phyloP scores from a whole-genome alignment of 208 protist genomes.

The Angomonas ambiguus region DNA sequence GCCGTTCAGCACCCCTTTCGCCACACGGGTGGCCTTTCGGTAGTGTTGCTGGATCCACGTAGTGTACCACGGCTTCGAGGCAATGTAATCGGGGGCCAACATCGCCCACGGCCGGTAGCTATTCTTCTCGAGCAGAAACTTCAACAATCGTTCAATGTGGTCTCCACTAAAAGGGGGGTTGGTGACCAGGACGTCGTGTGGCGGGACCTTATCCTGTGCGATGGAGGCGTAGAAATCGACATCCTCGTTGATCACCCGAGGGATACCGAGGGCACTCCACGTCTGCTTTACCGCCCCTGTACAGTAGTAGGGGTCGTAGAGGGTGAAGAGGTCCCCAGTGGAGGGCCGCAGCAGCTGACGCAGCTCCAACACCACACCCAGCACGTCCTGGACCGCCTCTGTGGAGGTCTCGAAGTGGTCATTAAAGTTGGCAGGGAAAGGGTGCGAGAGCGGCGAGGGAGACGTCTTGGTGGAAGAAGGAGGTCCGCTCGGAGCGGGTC shows the following conservation, averaged over 20 bases:
- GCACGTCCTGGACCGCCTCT: conserved; percentile 48
- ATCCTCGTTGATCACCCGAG: conserved; percentile 78
- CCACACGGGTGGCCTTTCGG: conserved; percentile 18
- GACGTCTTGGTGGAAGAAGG: too few relatives aligned
- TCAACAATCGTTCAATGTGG: conserved; percentile 54
- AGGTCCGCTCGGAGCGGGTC: too few relatives aligned
- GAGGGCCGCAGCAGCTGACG: conserved; percentile 49
- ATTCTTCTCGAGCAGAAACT: conserved; percentile 29
- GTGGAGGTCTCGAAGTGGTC: conserved; percentile 82
- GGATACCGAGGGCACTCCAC: conserved; percentile 50
- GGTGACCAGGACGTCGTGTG: conserved; percentile 76
- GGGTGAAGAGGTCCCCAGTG: conserved; percentile 38
- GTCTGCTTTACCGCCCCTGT: conserved; percentile 39
- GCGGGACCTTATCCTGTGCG: conserved; percentile 32
- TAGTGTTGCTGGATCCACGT: conserved; percentile 32
- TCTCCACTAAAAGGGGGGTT: conserved; percentile 81
- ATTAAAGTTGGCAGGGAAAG: conserved; percentile 67
- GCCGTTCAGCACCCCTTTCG: conserved; percentile 20
- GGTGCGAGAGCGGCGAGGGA: conserved; percentile 27
- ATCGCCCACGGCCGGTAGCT: conserved; percentile 52
- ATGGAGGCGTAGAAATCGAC: conserved; percentile 81
- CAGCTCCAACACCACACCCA: conserved; percentile 44
- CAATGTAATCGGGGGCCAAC: conserved; percentile 69
- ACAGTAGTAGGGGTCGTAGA: conserved; percentile 91
- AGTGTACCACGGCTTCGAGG: conserved; percentile 58